Percentiles rank a stretch among this genome's conserved stretches.
Evolutionary conservation across 2,329 filamentous ascomycete species (phyloP).

Genomic region (Trichoderma breve): DNA sequence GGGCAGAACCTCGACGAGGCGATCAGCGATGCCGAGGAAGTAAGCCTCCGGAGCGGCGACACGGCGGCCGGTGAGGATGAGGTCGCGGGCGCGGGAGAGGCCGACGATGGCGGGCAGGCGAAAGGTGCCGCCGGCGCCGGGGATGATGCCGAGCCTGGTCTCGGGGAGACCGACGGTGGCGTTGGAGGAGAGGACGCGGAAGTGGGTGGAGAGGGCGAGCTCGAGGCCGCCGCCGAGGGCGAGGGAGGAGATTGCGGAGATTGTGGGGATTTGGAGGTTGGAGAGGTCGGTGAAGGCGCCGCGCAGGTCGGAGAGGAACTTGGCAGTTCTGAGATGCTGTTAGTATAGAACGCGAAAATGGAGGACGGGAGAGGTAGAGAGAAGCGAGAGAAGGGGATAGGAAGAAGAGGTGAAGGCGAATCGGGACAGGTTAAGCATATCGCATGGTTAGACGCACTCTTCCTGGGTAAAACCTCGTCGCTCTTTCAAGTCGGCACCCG

Average conservation of each 20-base stretch:
- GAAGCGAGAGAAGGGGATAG: background rate
- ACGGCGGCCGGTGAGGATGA: slow-evolving; percentile 86
- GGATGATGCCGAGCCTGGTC: slow-evolving; percentile 89
- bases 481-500: slow-evolving; percentile 93
- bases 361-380: no score
- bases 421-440: background rate
- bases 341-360: no score
- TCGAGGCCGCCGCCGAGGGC: slow-evolving; percentile 94
- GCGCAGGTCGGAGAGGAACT: slow-evolving; percentile 77
- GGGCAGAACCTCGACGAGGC: slow-evolving; percentile 76
- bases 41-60: slow-evolving; percentile 84
- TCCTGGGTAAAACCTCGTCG: slow-evolving; percentile 70
- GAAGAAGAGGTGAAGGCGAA: background rate
- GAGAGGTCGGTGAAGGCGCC: slow-evolving; percentile 71
- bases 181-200: slow-evolving; percentile 81
- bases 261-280: slow-evolving; percentile 79
- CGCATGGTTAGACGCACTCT: slow-evolving; percentile 58
- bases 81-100: slow-evolving; percentile 74
- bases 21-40: slow-evolving; percentile 84
- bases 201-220: slow-evolving; percentile 82
- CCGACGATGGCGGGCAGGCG: slow-evolving; percentile 82
- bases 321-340: slow-evolving; percentile 62
- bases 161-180: slow-evolving; percentile 83
- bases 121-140: slow-evolving; percentile 89
- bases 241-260: slow-evolving; percentile 79